phyloP scores from a whole-genome alignment of 441 rosid genomes.

The Euphorbia corollata region DNA sequence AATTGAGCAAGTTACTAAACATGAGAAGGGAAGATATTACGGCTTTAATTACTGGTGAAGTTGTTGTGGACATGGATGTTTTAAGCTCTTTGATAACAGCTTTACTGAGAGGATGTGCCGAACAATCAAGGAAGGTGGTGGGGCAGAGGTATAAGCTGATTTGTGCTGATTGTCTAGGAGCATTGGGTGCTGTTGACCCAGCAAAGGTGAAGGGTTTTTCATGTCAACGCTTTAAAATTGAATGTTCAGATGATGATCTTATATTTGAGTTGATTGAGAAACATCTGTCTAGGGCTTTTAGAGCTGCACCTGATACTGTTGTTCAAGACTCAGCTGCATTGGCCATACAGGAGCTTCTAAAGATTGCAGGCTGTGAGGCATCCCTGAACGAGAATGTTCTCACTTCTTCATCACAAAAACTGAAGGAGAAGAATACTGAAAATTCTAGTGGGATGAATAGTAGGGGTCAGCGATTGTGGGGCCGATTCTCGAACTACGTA shows the following conservation, averaged over 20 bases:
- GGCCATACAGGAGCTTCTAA: slow-evolving; percentile 94
- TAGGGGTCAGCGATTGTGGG: slow-evolving; percentile 96
- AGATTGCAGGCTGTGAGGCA: slow-evolving; percentile 98
- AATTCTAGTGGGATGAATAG: slow-evolving; percentile 38
- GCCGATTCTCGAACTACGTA: slow-evolving; percentile 83
- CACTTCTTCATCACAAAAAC: slow-evolving; percentile 33
- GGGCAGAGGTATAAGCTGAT: slow-evolving; percentile 90
- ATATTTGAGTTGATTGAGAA: slow-evolving; percentile 94
- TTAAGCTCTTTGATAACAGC: slow-evolving; percentile 81
- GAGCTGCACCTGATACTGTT: slow-evolving; percentile 94
- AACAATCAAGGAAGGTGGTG: slow-evolving; percentile 90
- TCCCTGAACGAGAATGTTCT: slow-evolving; percentile 70
- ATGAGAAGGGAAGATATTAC: slow-evolving; percentile 68
- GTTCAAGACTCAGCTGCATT: slow-evolving; percentile 98
- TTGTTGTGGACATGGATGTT: slow-evolving; percentile 73
- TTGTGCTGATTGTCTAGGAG: slow-evolving; percentile 97
- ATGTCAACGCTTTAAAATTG: slow-evolving; percentile 86
- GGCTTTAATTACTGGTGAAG: slow-evolving; percentile 71
- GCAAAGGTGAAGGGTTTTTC: slow-evolving; percentile 79
- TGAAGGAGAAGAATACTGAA: slow-evolving; percentile 36
- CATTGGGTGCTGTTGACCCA: slow-evolving; percentile 98
- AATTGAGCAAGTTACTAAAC: slow-evolving; percentile 80
- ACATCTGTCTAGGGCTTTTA: slow-evolving; percentile 94
- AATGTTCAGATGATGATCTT: slow-evolving; percentile 99
- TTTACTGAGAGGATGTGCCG: slow-evolving; percentile 93